Conservation (phyloP, 1,284 basidiomycete species). For the Thecaphora frezii region DNA sequence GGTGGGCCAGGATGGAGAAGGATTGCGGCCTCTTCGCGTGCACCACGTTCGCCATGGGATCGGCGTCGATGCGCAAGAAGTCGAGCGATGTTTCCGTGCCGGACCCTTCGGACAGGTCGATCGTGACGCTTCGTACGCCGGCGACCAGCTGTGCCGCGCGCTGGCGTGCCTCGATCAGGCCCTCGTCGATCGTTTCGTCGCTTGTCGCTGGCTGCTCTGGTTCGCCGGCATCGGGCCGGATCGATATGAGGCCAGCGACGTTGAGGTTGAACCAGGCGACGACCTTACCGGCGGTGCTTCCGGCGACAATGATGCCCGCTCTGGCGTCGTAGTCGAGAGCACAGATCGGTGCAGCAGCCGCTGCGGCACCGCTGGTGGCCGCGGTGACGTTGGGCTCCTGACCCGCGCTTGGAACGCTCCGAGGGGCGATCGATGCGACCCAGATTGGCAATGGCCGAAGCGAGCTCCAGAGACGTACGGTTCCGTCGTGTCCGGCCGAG, state of each 20-base stretch:
- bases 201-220: slow-evolving; percentile 19
- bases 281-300: slow-evolving; percentile 39
- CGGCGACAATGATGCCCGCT: slow-evolving; percentile 45
- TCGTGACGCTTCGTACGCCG: slow-evolving; percentile 12
- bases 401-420: slow-evolving; percentile 4
- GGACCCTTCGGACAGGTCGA: slow-evolving; percentile 17
- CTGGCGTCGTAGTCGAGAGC: slow-evolving; percentile 45
- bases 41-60: not conserved
- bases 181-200: slow-evolving; percentile 6
- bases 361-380: slow-evolving; percentile 10
- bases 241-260: slow-evolving; percentile 29
- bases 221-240: slow-evolving; percentile 27
- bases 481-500: slow-evolving; percentile 51
- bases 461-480: slow-evolving; percentile 50
- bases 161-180: slow-evolving; percentile 18
- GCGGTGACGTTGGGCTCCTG: not conserved
- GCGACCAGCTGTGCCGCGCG: slow-evolving; percentile 12
- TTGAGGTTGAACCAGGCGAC: slow-evolving; percentile 47
- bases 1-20: slow-evolving; percentile 30
- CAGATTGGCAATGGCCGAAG: slow-evolving; percentile 41
- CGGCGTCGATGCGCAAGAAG: slow-evolving; percentile 21
- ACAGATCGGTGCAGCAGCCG: slow-evolving; percentile 17
- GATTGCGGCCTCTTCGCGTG: not conserved
- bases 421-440: slow-evolving; percentile 24
- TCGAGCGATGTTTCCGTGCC: slow-evolving; percentile 13